Percentiles rank a stretch among this genome's conserved stretches.
Evolutionary conservation across 345 rosid genomes (phyloP).

Genomic region (Camelina neglecta): DNA sequence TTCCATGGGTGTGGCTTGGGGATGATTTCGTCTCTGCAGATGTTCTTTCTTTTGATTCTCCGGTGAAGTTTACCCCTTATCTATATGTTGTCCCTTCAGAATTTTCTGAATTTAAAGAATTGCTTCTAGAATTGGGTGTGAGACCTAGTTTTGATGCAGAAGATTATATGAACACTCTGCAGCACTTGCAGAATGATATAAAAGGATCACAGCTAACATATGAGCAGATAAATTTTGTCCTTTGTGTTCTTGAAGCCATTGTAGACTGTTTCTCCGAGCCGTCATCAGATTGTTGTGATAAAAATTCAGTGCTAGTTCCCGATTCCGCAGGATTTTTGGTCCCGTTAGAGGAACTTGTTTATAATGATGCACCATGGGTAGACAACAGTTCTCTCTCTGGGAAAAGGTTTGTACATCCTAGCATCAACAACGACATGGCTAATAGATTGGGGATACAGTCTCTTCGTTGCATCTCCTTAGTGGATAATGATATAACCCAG

Average conservation of each 20-base stretch:
- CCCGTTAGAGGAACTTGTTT: conserved; percentile 67
- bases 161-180: conserved; percentile 81
- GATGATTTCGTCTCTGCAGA: conserved; percentile 81
- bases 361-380: conserved; percentile 99
- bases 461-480: conserved; percentile 79
- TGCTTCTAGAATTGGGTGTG: conserved; percentile 85
- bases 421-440: conserved; percentile 86
- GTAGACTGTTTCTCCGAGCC: conserved; percentile 67
- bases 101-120: conserved; percentile 72
- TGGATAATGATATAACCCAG: conserved; percentile 74
- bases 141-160: conserved; percentile 75
- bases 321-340: conserved; percentile 72
- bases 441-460: conserved; percentile 85
- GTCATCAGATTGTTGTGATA: conserved; percentile 60
- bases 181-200: conserved; percentile 65
- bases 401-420: conserved; percentile 80
- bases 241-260: conserved; percentile 84
- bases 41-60: conserved; percentile 96
- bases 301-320: conserved; percentile 66
- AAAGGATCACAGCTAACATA: conserved; percentile 63
- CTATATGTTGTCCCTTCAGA: conserved; percentile 97
- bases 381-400: conserved; percentile 63
- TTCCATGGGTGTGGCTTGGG: conserved; percentile 94
- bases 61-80: conserved; percentile 91
- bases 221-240: conserved; percentile 79